Evolutionary conservation across 1,139 yeast genomes (phyloP).

Genomic region (Pichia kudriavzevii): DNA sequence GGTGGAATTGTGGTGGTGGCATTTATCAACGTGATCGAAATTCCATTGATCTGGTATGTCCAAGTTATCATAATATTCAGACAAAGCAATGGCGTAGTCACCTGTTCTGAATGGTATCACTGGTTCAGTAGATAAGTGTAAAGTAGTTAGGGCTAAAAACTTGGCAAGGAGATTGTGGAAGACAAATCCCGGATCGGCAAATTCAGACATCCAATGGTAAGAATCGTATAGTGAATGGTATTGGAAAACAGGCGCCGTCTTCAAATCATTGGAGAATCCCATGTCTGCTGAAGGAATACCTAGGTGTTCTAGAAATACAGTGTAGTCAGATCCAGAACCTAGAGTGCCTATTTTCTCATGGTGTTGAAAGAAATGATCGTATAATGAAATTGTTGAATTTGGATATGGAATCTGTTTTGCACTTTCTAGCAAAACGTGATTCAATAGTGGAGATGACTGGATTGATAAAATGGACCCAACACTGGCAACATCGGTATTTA

Average conservation of each 20-base stretch:
- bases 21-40: neutral
- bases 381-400: constrained; percentile 35
- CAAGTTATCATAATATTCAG: constrained; percentile 29
- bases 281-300: constrained; percentile 60
- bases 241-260: constrained; percentile 45
- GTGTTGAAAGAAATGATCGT: constrained; percentile 47
- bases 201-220: constrained; percentile 54
- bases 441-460: constrained; percentile 46
- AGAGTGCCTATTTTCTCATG: constrained; percentile 33
- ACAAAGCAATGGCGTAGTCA: constrained; percentile 37
- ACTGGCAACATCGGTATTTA: constrained; percentile 57
- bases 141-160: constrained; percentile 40
- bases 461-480: constrained; percentile 42
- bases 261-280: constrained; percentile 37
- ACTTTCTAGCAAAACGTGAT: constrained; percentile 33
- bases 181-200: constrained; percentile 52
- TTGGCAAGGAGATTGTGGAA: constrained; percentile 49
- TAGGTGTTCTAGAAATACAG: constrained; percentile 58
- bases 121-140: constrained; percentile 41
- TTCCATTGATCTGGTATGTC: constrained; percentile 35
- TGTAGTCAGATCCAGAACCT: constrained; percentile 65
- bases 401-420: constrained; percentile 45
- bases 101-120: constrained; percentile 33
- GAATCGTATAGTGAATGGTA: constrained; percentile 68
- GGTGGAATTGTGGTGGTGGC: neutral